Percentiles rank a stretch among this genome's conserved stretches.
Evolutionary conservation across 345 rosid genomes (phyloP).

Genomic region (Microcos paniculata): DNA sequence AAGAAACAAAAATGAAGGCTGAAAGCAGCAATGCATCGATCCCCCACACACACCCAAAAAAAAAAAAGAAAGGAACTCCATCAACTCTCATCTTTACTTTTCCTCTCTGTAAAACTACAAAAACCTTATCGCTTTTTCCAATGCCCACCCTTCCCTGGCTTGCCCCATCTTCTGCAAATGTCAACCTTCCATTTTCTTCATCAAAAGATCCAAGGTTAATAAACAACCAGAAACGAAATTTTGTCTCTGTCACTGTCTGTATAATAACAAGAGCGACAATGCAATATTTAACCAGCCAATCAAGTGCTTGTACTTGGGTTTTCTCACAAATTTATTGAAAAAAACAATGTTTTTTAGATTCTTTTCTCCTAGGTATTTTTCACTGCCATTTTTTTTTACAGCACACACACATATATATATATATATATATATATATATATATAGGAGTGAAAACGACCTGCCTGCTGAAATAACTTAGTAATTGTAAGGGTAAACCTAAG

Average conservation of each 20-base stretch:
- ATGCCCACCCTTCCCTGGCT: not conserved
- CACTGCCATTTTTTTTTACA: not conserved
- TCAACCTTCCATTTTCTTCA: not conserved
- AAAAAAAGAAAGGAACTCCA: not conserved
- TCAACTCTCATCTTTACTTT: not conserved
- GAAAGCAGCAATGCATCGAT: slow-evolving; percentile 14
- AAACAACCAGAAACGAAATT: not conserved
- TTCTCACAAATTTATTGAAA: not conserved
- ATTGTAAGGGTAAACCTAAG: no score
- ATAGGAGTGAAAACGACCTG: not conserved
- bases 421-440: not conserved
- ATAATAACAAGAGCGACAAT: not conserved
- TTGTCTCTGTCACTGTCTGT: not conserved
- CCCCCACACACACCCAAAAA: no score
- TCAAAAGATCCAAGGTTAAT: not conserved
- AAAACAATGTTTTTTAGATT: not conserved
- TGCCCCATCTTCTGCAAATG: not conserved
- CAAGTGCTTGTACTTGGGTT: not conserved
- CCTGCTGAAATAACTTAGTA: not conserved
- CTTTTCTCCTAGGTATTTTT: not conserved
- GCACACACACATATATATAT: no score
- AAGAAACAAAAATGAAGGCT: slow-evolving; percentile 20
- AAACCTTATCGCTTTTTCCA: slow-evolving; percentile 20
- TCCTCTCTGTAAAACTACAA: not conserved
- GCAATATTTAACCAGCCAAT: not conserved